These are phyloP conservation scores for Phlebiopsis gigantea DNA, from an alignment of 768 basidiomycete species.

Conservation along the genomic window DNA sequence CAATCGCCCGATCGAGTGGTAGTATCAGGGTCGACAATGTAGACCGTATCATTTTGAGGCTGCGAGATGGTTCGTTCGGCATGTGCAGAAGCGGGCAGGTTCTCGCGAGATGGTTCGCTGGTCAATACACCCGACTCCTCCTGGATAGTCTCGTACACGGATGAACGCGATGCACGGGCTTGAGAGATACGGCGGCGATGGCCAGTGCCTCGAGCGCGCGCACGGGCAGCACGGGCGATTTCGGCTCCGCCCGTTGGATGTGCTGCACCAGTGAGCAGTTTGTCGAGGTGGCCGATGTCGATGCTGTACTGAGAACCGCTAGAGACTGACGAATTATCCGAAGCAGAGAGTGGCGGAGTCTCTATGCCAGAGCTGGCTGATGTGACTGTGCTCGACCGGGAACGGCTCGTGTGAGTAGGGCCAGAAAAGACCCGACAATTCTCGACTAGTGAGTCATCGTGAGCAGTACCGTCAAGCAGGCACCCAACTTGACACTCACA, in stretches of 20 bases:
- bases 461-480: background rate
- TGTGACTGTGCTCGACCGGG: constrained; percentile 68
- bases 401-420: constrained; percentile 42
- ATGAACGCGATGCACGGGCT: constrained; percentile 55
- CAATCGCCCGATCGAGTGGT: constrained; percentile 38
- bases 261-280: constrained; percentile 49
- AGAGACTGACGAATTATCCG: constrained; percentile 62
- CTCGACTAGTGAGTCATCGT: background rate
- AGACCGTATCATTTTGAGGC: constrained; percentile 31
- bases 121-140: constrained; percentile 49
- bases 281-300: constrained; percentile 58
- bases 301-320: constrained; percentile 77
- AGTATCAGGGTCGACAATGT: constrained; percentile 48
- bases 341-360: constrained; percentile 65
- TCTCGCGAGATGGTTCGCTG: constrained; percentile 22
- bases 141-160: constrained; percentile 76
- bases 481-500: constrained; percentile 34
- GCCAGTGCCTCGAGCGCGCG: constrained; percentile 55
- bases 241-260: constrained; percentile 39
- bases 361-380: constrained; percentile 55
- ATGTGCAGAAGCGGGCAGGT: constrained; percentile 6
- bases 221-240: constrained; percentile 35
- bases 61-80: constrained; percentile 7
- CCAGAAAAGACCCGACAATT: constrained; percentile 43
- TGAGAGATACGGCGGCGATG: constrained; percentile 69